Percentiles rank a stretch among this genome's conserved stretches.
These are phyloP conservation scores for Papiliotrema flavescens DNA, from an alignment of 1,284 basidiomycete genomes.

Conservation along the genomic window DNA sequence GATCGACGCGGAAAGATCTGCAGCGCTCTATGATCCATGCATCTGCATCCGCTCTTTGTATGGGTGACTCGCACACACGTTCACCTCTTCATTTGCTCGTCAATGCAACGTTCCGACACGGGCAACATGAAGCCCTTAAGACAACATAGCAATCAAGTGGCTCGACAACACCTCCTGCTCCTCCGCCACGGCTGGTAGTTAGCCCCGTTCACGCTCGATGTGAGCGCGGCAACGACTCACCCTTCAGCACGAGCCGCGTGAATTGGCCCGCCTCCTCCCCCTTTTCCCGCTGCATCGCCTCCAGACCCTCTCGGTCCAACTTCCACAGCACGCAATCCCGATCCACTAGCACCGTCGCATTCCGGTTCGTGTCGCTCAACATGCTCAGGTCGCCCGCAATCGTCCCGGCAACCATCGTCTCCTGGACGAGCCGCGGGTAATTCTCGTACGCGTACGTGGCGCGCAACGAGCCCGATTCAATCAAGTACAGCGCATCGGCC, in stretches of 20 bases:
- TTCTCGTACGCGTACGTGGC: constrained; percentile 74
- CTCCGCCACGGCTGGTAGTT: constrained; percentile 40
- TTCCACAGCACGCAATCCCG: constrained; percentile 74
- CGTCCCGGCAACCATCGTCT: constrained; percentile 89
- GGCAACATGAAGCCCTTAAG: constrained; percentile 7
- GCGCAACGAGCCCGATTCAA: constrained; percentile 76
- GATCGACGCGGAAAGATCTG: too few species aligned
- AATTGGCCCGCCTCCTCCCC: constrained; percentile 65
- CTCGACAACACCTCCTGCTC: constrained; percentile 47
- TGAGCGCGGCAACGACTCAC: constrained; percentile 51
- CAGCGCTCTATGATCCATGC: too few species aligned
- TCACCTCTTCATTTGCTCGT: too few species aligned
- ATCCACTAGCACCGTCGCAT: constrained; percentile 82
- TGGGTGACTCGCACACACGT: too few species aligned
- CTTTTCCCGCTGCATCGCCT: constrained; percentile 61
- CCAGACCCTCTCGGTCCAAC: constrained; percentile 59
- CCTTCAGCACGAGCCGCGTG: constrained; percentile 70
- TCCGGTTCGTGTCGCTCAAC: constrained; percentile 68
- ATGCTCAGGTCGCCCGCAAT: constrained; percentile 84
- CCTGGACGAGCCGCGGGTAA: constrained; percentile 63
- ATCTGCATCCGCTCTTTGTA: too few species aligned
- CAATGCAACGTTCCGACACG: too few species aligned
- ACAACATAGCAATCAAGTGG: constrained; percentile 45
- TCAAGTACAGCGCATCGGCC: constrained; percentile 78
- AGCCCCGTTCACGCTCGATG: neutral